phyloP scores from a whole-genome alignment of 1,139 yeast species.

The Geotrichum europaeum region DNA sequence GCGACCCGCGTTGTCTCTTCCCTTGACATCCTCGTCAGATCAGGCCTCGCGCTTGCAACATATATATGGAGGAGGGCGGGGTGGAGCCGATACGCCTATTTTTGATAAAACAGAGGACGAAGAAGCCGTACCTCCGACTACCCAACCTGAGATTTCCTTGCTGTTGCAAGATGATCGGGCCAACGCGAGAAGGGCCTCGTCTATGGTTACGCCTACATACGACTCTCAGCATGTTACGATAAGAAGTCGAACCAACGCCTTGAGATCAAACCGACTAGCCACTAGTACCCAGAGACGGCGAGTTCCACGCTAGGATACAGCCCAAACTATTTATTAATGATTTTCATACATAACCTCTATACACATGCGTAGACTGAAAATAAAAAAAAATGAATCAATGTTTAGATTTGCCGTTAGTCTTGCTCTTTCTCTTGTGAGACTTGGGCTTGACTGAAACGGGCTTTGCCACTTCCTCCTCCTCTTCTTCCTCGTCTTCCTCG shows the following conservation, averaged over 20 bases:
- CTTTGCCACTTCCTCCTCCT: slow-evolving; percentile 18
- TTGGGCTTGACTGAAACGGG: slow-evolving; percentile 18
- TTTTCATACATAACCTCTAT: neutral
- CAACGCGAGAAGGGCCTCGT: slow-evolving; percentile 6
- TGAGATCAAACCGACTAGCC: slow-evolving; percentile 8
- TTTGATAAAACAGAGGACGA: neutral
- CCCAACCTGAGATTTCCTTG: neutral
- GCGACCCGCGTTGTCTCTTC: neutral
- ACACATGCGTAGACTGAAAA: neutral
- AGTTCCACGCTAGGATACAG: slow-evolving; percentile 2
- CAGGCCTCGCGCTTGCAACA: neutral
- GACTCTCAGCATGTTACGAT: slow-evolving; percentile 5
- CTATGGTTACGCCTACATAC: slow-evolving; percentile 6
- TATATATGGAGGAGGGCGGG: neutral
- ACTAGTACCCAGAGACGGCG: slow-evolving; percentile 4
- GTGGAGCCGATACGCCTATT: neutral
- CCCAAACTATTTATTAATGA: slow-evolving; percentile 1
- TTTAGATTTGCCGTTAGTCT: slow-evolving; percentile 16
- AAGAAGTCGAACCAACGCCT: slow-evolving; percentile 8
- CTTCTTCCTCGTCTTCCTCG: slow-evolving; percentile 22
- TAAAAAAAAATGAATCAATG: neutral
- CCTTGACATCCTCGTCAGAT: neutral
- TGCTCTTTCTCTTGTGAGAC: slow-evolving; percentile 10
- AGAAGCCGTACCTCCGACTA: neutral
- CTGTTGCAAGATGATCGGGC: slow-evolving; percentile 5